Percentiles rank a stretch among this genome's conserved stretches.
Conservation (phyloP, 2,329 filamentous ascomycete species). For the Botrytis fabae region DNA sequence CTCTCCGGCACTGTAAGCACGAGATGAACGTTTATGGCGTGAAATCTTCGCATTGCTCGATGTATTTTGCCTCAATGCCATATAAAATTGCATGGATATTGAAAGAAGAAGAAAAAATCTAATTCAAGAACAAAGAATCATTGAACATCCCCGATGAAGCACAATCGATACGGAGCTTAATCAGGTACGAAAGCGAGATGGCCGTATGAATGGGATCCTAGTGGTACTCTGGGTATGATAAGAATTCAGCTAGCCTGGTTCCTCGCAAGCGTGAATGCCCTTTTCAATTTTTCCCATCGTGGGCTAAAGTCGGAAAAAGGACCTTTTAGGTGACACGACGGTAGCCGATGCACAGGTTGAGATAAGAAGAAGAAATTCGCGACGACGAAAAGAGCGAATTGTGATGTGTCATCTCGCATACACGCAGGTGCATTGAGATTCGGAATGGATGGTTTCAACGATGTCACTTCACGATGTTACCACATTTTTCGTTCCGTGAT, state of each 20-base stretch:
- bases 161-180: conserved; percentile 1
- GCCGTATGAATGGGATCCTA: background rate
- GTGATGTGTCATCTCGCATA: conserved; percentile 14
- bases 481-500: background rate
- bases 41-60: background rate
- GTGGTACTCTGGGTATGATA: background rate
- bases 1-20: conserved; percentile 1
- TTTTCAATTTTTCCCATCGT: background rate
- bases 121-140: background rate
- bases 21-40: background rate
- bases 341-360: background rate
- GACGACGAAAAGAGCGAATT: conserved; percentile 1
- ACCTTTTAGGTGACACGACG: conserved; percentile 13
- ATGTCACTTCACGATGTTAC: conserved; percentile 13
- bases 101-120: background rate
- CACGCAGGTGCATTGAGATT: conserved; percentile 9
- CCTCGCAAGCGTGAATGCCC: background rate
- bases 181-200: conserved; percentile 11
- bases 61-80: background rate
- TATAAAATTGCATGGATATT: background rate
- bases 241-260: background rate
- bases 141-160: background rate
- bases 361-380: conserved; percentile 9
- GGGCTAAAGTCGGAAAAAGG: conserved; percentile 13
- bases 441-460: conserved; percentile 8